Conservation (phyloP, 2,329 filamentous ascomycete genomes). For the Bertia moriformis region DNA sequence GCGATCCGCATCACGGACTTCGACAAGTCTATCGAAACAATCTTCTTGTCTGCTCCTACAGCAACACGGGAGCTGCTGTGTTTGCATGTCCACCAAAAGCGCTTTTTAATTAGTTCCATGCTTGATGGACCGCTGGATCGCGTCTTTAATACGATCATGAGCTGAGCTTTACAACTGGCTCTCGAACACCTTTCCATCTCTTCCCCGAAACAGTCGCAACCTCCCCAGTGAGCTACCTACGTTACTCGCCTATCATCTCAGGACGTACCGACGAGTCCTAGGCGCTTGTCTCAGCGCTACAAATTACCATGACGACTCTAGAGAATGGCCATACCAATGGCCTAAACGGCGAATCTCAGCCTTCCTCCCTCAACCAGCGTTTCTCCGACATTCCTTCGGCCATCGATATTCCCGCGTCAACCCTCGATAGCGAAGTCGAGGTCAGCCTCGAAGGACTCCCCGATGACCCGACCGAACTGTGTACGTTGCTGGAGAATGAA, state of each 20-base stretch:
- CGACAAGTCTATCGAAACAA: no score
- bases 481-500: conserved; percentile 52
- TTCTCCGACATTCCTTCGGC: conserved; percentile 47
- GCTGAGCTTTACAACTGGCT: conserved; percentile 12
- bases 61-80: no score
- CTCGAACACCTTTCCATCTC: conserved; percentile 9
- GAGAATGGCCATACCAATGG: conserved; percentile 35
- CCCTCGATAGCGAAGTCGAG: conserved; percentile 31
- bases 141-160: conserved; percentile 2
- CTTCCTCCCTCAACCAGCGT: conserved; percentile 23
- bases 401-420: conserved; percentile 2
- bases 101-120: no score
- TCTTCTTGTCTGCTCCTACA: no score
- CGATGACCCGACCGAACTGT: conserved; percentile 54
- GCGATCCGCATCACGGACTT: no score
- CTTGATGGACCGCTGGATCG: no score
- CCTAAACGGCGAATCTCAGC: conserved; percentile 24
- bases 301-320: conserved; percentile 29
- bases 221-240: background rate
- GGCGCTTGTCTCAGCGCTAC: background rate
- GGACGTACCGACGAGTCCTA: no score
- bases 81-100: no score
- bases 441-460: conserved; percentile 51
- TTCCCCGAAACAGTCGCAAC: conserved; percentile 3
- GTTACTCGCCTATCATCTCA: background rate